Percentiles rank a stretch among this genome's conserved stretches.
phyloP scores from a whole-genome alignment of 345 rosid genomes.

The Lenwebbia sp. region DNA sequence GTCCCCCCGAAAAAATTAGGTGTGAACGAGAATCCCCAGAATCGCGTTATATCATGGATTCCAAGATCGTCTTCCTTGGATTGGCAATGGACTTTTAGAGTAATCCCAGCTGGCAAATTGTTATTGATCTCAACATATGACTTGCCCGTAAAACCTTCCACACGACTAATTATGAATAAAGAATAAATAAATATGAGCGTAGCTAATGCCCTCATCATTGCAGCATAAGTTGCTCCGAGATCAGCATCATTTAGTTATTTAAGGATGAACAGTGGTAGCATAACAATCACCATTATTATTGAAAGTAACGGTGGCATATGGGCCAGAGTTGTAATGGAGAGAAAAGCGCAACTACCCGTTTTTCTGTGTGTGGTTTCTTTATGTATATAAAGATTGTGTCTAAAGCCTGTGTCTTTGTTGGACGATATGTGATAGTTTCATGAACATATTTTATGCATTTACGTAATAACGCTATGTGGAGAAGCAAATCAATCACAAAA shows the following conservation, averaged over 20 bases:
- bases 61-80: accelerated
- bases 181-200: neutral
- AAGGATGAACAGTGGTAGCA: neutral
- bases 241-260: too few relatives aligned
- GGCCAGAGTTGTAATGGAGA: neutral
- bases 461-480: neutral
- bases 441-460: neutral
- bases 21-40: neutral
- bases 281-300: neutral
- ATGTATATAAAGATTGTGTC: neutral
- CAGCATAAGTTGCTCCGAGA: too few relatives aligned
- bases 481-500: neutral
- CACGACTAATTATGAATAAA: neutral
- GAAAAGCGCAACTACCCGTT: neutral
- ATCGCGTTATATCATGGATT: neutral
- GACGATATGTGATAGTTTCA: neutral
- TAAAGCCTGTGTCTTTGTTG: neutral
- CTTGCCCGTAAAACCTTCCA: neutral
- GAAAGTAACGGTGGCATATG: neutral
- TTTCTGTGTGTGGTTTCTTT: too few relatives aligned
- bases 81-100: neutral
- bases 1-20: neutral
- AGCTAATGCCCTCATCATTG: too few relatives aligned
- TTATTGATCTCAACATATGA: neutral
- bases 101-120: neutral